phyloP scores from a whole-genome alignment of 2,329 filamentous ascomycete genomes.

The Penicillium sp. region DNA sequence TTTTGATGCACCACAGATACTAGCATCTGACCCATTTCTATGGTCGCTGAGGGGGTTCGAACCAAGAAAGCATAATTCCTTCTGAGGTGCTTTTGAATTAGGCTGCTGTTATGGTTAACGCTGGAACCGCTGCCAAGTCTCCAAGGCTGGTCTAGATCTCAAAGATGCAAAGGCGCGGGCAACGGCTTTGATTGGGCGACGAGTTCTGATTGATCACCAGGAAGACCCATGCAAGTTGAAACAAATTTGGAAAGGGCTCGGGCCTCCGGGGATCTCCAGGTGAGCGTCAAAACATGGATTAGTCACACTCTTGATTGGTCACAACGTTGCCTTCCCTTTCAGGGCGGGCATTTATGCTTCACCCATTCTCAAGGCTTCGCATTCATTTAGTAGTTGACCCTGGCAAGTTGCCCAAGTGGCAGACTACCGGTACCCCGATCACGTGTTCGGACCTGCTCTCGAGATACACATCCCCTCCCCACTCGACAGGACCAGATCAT shows the following conservation, averaged over 20 bases:
- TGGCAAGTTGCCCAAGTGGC: background rate
- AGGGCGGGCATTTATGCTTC: background rate
- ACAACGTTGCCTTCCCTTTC: background rate
- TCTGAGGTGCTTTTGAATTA: background rate
- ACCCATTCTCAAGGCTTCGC: no score
- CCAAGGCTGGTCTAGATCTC: background rate
- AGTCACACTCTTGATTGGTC: background rate
- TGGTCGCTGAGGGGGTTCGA: background rate
- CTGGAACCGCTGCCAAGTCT: background rate
- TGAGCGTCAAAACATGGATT: background rate
- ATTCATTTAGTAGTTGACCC: no score
- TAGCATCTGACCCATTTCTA: background rate
- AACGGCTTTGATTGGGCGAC: background rate
- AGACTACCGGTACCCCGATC: constrained; percentile 1
- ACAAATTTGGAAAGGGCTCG: background rate
- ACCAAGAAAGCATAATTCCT: background rate
- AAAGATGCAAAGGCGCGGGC: background rate
- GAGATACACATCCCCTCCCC: background rate
- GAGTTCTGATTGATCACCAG: background rate
- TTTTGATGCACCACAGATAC: background rate
- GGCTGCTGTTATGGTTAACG: background rate
- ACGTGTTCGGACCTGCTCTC: constrained; percentile 8
- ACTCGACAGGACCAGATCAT: background rate
- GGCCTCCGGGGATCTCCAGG: background rate
- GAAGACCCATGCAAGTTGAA: background rate